These are phyloP conservation scores for Gymnopus androsaceus DNA, from an alignment of 1,284 basidiomycete genomes.

Conservation along the genomic window DNA sequence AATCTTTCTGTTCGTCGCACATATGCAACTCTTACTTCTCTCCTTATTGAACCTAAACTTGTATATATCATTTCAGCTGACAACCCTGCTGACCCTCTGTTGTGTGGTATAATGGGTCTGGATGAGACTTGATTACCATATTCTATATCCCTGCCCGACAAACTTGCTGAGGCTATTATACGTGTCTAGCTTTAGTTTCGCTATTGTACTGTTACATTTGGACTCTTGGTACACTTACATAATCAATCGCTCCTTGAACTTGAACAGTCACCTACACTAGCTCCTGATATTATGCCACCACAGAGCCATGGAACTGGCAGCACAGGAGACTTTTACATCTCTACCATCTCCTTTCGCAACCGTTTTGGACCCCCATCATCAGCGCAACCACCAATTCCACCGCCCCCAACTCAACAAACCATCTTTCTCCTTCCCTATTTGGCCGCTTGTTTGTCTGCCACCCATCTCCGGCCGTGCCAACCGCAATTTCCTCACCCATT, in stretches of 20 bases:
- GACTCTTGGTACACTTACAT: background rate
- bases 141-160: slow-evolving; percentile 24
- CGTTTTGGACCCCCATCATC: too few species aligned
- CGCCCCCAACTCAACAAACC: too few species aligned
- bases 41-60: slow-evolving; percentile 27
- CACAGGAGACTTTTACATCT: too few species aligned
- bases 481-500: background rate
- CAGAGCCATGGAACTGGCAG: too few species aligned
- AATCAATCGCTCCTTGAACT: too few species aligned
- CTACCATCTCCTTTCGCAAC: too few species aligned
- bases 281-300: too few species aligned
- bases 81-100: slow-evolving; percentile 39
- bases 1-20: too few species aligned
- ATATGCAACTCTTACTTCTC: slow-evolving; percentile 20
- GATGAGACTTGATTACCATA: slow-evolving; percentile 6
- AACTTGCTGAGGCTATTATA: slow-evolving; percentile 19
- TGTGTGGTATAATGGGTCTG: slow-evolving; percentile 24
- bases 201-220: background rate
- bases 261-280: too few species aligned
- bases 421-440: too few species aligned
- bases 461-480: background rate
- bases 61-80: slow-evolving; percentile 30
- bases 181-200: slow-evolving; percentile 16
- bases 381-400: too few species aligned
- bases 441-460: too few species aligned